A percentile compares a stretch with the other conserved stretches of the same genome.
These are phyloP conservation scores for Chytriomyces sp. DNA, from an alignment of 192 early-diverging fungal genomes.

Conservation along the genomic window DNA sequence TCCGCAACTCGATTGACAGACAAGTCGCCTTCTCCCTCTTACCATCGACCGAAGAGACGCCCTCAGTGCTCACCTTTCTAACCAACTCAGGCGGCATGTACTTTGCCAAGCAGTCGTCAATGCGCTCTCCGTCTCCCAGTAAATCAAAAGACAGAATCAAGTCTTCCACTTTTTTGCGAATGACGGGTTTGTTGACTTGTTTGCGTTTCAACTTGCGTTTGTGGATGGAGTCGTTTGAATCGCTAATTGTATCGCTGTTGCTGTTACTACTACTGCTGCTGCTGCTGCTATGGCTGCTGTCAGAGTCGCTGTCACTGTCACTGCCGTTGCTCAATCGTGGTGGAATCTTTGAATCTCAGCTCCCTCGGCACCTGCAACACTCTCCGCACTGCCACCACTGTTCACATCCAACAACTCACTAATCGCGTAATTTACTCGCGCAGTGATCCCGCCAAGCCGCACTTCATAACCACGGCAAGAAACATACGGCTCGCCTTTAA, in stretches of 20 bases:
- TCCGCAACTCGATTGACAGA: conserved; percentile 38
- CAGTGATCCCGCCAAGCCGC: conserved; percentile 21
- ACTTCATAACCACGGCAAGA: conserved; percentile 38
- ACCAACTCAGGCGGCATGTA: conserved; percentile 40
- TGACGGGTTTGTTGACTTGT: conserved; percentile 12
- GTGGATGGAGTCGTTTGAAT: background rate
- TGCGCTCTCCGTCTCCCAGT: conserved; percentile 31
- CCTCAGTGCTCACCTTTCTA: conserved; percentile 34
- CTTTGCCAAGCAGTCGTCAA: conserved; percentile 33
- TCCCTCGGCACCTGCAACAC: background rate
- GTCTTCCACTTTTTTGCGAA: conserved; percentile 21
- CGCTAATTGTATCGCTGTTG: background rate
- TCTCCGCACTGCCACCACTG: background rate
- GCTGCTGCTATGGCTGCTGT: background rate
- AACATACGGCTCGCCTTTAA: conserved; percentile 26
- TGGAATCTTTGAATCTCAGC: background rate
- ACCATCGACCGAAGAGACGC: conserved; percentile 17
- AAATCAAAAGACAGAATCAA: conserved; percentile 41
- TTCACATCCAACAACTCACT: conserved; percentile 25
- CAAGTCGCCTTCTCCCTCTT: conserved; percentile 24
- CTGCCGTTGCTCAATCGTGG: background rate
- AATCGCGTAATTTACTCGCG: conserved; percentile 41
- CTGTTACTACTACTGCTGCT: no score
- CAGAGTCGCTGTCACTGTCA: background rate
- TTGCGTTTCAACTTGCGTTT: background rate